Evolutionary conservation across 2,329 filamentous ascomycete genomes (phyloP).

Genomic region (Proliferodiscus dingleyae): DNA sequence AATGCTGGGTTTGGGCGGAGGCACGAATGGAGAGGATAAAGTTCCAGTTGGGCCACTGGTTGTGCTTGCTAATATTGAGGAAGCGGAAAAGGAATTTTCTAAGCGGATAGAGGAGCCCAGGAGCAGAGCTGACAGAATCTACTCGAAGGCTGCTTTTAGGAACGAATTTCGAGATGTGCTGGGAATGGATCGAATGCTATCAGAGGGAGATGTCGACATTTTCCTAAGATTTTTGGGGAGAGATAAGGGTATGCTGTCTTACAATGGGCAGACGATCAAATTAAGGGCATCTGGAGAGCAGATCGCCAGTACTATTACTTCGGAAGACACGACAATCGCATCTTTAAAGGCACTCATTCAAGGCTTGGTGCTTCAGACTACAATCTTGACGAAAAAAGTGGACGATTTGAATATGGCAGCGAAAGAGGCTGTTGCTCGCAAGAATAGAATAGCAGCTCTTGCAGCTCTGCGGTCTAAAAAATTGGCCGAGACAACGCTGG

Average conservation of each 20-base stretch:
- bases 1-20: slow-evolving; percentile 59
- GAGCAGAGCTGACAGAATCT: slow-evolving; percentile 60
- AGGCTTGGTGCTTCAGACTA: slow-evolving; percentile 68
- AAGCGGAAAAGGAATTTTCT: slow-evolving; percentile 50
- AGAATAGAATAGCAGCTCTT: slow-evolving; percentile 71
- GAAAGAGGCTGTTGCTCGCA: slow-evolving; percentile 63
- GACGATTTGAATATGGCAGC: slow-evolving; percentile 60
- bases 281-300: slow-evolving; percentile 55
- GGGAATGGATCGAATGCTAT: slow-evolving; percentile 45
- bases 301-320: slow-evolving; percentile 50
- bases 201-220: slow-evolving; percentile 62
- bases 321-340: slow-evolving; percentile 77
- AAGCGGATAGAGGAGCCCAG: slow-evolving; percentile 39
- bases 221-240: slow-evolving; percentile 65
- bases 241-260: slow-evolving; percentile 55
- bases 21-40: slow-evolving; percentile 44
- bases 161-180: slow-evolving; percentile 51
- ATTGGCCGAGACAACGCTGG: slow-evolving; percentile 67
- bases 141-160: slow-evolving; percentile 60
- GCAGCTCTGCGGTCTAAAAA: slow-evolving; percentile 80
- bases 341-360: slow-evolving; percentile 75
- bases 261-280: slow-evolving; percentile 67
- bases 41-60: slow-evolving; percentile 61
- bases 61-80: slow-evolving; percentile 57
- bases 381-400: slow-evolving; percentile 61